Evolutionary conservation across 2,329 filamentous ascomycete genomes (phyloP).

Genomic region (Cercospora sp.): DNA sequence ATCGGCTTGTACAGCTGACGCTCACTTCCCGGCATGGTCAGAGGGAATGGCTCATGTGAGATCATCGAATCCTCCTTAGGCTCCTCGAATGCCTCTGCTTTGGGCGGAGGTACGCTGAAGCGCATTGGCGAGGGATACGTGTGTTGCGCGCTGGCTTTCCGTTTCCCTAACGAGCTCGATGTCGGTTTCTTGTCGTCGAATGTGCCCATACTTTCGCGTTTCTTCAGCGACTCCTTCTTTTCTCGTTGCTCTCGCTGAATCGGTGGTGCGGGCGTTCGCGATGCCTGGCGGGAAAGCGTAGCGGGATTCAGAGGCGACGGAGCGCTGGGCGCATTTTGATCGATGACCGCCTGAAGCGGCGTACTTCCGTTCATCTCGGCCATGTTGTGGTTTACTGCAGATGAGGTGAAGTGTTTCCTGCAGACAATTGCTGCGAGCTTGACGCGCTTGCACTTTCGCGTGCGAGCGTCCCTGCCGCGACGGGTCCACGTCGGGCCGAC

Average conservation of each 20-base stretch:
- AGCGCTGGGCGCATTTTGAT: conserved; percentile 63
- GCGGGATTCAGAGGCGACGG: conserved; percentile 75
- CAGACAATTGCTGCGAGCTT: conserved; percentile 5
- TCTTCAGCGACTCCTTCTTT: conserved; percentile 54
- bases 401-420: neutral
- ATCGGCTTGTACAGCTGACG: conserved; percentile 51
- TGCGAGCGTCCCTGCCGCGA: conserved; percentile 8
- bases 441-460: conserved; percentile 11
- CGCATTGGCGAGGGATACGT: conserved; percentile 51
- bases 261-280: conserved; percentile 42
- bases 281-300: conserved; percentile 29
- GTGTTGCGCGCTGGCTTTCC: conserved; percentile 41
- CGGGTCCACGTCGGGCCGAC: conserved; percentile 7
- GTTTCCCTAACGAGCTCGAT: conserved; percentile 36
- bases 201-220: conserved; percentile 47
- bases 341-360: conserved; percentile 20
- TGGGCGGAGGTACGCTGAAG: conserved; percentile 53
- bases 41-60: conserved; percentile 49
- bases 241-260: conserved; percentile 54
- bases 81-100: conserved; percentile 50
- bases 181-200: conserved; percentile 16
- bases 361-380: conserved; percentile 18
- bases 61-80: conserved; percentile 51
- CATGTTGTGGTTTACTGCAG: conserved; percentile 8
- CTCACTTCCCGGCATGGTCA: conserved; percentile 45